Percentiles rank a stretch among this genome's conserved stretches.
These are phyloP conservation scores for Aegilops longissima DNA, from an alignment of 176 grass and related monocot species.

Conservation along the genomic window DNA sequence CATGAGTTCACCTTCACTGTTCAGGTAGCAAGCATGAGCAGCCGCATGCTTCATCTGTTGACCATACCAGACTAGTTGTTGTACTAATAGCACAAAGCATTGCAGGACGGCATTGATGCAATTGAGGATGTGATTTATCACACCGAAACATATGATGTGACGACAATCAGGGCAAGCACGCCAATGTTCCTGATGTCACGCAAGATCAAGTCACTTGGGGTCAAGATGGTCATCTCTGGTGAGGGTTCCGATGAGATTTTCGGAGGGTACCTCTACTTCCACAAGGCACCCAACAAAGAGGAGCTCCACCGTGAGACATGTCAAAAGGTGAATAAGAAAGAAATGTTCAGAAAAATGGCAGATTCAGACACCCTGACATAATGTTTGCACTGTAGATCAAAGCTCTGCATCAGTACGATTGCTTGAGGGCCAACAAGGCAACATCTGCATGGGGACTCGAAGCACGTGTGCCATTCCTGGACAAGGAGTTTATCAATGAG, in stretches of 20 bases:
- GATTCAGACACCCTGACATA: not conserved
- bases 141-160: slow-evolving; percentile 82
- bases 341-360: not conserved
- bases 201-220: slow-evolving; percentile 87
- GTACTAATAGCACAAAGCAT: not conserved
- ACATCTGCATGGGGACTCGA: slow-evolving; percentile 87
- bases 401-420: slow-evolving; percentile 87
- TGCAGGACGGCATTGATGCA: slow-evolving; percentile 69
- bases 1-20: slow-evolving; percentile 83
- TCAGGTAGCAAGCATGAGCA: slow-evolving; percentile 42
- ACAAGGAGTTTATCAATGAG: slow-evolving; percentile 74
- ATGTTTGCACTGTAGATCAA: slow-evolving; percentile 48
- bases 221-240: slow-evolving; percentile 93
- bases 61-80: not conserved
- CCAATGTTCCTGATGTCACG: slow-evolving; percentile 94
- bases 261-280: slow-evolving; percentile 89
- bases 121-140: slow-evolving; percentile 89
- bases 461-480: slow-evolving; percentile 82
- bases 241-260: slow-evolving; percentile 88
- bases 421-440: slow-evolving; percentile 78
- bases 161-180: slow-evolving; percentile 71
- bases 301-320: slow-evolving; percentile 79
- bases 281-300: slow-evolving; percentile 86
- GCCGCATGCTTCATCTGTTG: not conserved
- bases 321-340: slow-evolving; percentile 38